Conservation (phyloP, 2,329 filamentous ascomycete species). For the Ophiobolus disseminans region DNA sequence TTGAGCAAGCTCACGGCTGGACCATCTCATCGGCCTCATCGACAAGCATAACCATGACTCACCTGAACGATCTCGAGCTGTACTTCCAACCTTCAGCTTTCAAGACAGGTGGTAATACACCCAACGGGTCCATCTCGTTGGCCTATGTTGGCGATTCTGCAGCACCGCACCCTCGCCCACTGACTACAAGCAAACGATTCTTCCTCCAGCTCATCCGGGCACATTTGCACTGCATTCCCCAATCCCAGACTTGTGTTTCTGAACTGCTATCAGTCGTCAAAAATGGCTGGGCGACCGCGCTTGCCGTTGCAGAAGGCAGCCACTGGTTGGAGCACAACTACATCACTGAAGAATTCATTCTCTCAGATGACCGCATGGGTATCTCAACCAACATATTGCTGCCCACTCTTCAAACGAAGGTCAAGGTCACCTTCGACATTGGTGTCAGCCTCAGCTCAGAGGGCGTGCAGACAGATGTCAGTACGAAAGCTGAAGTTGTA, state of each 20-base stretch:
- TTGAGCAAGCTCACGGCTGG: constrained; percentile 76
- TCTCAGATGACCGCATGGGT: constrained; percentile 69
- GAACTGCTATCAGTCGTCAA: constrained; percentile 67
- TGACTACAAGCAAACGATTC: constrained; percentile 74
- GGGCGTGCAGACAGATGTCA: constrained; percentile 62
- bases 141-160: constrained; percentile 71
- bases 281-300: constrained; percentile 70
- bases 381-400: constrained; percentile 70
- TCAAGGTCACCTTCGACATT: constrained; percentile 68
- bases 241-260: constrained; percentile 63
- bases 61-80: constrained; percentile 74
- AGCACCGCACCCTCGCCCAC: constrained; percentile 60
- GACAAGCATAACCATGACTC: constrained; percentile 72
- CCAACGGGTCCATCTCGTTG: constrained; percentile 65
- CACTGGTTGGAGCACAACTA: constrained; percentile 68
- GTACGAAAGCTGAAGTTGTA: constrained; percentile 67
- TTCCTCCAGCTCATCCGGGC: constrained; percentile 76
- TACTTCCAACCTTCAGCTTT: constrained; percentile 74
- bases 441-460: constrained; percentile 52
- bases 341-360: constrained; percentile 68
- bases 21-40: constrained; percentile 69
- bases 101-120: constrained; percentile 52
- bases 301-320: constrained; percentile 66
- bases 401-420: constrained; percentile 69
- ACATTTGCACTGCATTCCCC: constrained; percentile 67